Evolutionary conservation across 2,329 filamentous ascomycete genomes (phyloP), one percentile per base, ranked within the genome.

Genomic region (Fusarium pseudograminearum): DNA sequence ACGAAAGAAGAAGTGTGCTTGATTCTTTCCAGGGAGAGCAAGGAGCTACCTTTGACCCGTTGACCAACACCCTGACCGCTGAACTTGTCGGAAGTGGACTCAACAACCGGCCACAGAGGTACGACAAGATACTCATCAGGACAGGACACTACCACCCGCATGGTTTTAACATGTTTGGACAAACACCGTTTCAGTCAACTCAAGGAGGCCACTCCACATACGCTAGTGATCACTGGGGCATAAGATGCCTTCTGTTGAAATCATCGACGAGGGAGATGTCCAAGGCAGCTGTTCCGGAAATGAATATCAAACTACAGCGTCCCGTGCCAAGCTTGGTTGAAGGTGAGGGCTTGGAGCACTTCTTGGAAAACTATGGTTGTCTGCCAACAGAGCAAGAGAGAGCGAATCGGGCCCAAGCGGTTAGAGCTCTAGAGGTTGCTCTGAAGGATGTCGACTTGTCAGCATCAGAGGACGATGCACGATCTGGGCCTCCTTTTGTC

Each of bases 11-110:
- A 18, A 75, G 70, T 8, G 61, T 74, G 7, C 61, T 73, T 11
- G 79, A 83, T 18, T 65, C 82, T 1, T 84, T 83, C 31, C 84
- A 87, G 54, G 90, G 89, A 3, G 89, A 91, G 74, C 83, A 88
- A 64, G 89, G 89, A 3, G 87, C 88, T 5, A 92, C 90, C 0
- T 91, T 90, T 73, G 85, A 91, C 71, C 89, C 89, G 1, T 78
- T 78, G 3, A 78, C 78, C 8, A 92, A 92, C 70, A 75, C 77
- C 1, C 80, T 90, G 15, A 89, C 89, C 5, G 82, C 84, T 2
- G 79, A 81, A 14, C 83, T 83, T 5, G 83, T 85, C 2, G 81
- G 81, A 5, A 79, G 74, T 46, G 82, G 83, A 2, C 77, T 81
- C 47, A 83, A 86, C 48, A 84, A 84, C 68, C 82, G 87, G 22